Conservation (phyloP, 331 rosid genomes). For the Dryas integrifolia region DNA sequence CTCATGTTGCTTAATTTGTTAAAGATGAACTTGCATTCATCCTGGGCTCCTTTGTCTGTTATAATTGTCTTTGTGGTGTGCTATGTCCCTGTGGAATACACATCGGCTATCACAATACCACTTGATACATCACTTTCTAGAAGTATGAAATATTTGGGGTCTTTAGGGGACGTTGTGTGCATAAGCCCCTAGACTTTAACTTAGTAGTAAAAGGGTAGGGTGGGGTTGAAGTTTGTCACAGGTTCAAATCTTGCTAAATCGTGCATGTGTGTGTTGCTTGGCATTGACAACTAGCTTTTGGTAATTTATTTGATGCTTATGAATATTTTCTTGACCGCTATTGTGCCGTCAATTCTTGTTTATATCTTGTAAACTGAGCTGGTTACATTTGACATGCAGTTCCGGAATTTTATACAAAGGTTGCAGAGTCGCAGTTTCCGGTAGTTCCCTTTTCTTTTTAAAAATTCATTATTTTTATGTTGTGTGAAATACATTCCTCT, state of each 20-base stretch:
- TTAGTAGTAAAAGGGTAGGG: not conserved
- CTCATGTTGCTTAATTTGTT: conserved; percentile 16
- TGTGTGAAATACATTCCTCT: not conserved
- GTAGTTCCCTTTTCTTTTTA: conserved; percentile 39
- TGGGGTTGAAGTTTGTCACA: not conserved
- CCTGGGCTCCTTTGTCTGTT: conserved; percentile 4
- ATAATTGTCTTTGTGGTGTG: not conserved
- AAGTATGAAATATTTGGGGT: not conserved
- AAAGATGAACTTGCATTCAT: conserved; percentile 5
- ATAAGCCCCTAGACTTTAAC: not conserved
- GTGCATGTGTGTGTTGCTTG: conserved; percentile 9
- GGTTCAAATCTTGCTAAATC: conserved; percentile 11
- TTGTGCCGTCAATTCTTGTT: not conserved
- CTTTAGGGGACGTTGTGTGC: not conserved
- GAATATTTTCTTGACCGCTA: not conserved
- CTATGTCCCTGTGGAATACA: not conserved
- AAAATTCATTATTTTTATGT: not conserved
- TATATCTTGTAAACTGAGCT: conserved; percentile 30
- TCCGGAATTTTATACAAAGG: conserved; percentile 60
- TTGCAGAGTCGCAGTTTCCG: conserved; percentile 78
- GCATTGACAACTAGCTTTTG: conserved; percentile 9
- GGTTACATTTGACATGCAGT: conserved; percentile 56
- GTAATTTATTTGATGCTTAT: conserved; percentile 10
- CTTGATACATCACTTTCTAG: not conserved
- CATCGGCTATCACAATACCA: not conserved